A percentile compares a stretch with the other conserved stretches of the same genome.
Evolutionary conservation across 352 stramenopile genomes (phyloP).

Genomic region (Phytophthora rubi): DNA sequence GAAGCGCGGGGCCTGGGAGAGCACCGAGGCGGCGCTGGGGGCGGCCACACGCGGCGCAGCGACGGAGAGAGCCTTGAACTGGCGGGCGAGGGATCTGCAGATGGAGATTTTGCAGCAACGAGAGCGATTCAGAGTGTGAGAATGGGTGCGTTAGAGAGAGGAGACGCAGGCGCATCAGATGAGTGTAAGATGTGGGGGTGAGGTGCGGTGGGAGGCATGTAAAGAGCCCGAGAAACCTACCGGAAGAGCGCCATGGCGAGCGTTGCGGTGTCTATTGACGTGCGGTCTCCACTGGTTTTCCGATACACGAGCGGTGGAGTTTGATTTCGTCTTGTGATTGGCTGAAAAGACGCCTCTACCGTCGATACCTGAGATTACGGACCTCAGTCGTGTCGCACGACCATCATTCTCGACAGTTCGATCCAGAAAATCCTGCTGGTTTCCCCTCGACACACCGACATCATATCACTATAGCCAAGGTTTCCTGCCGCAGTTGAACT

Average conservation of each 20-base stretch:
- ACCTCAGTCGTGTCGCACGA: not conserved
- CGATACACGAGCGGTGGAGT: slow-evolving; percentile 11
- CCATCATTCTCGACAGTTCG: slow-evolving; percentile 21
- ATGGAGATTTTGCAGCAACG: not conserved
- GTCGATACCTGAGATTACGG: slow-evolving; percentile 21
- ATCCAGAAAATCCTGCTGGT: slow-evolving; percentile 10
- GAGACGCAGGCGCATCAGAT: slow-evolving; percentile 1
- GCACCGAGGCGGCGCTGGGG: not conserved
- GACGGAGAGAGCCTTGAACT: slow-evolving; percentile 59
- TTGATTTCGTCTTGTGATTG: not conserved
- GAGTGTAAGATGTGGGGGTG: not conserved
- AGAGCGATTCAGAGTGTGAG: not conserved
- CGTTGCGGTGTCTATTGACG: slow-evolving; percentile 26
- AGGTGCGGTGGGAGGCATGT: not conserved
- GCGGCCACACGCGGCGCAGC: slow-evolving; percentile 31
- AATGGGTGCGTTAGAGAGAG: slow-evolving; percentile 18
- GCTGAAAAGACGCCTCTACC: slow-evolving; percentile 8
- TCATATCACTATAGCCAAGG: not conserved
- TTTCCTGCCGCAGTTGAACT: slow-evolving; percentile 2
- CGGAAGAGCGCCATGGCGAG: slow-evolving; percentile 48
- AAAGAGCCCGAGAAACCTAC: slow-evolving; percentile 31
- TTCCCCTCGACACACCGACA: slow-evolving; percentile 3
- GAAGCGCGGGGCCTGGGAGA: slow-evolving; percentile 35
- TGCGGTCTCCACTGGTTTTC: slow-evolving; percentile 37
- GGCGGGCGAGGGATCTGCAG: slow-evolving; percentile 59